These are phyloP conservation scores for Cryptosporidium ubiquitum DNA, from an alignment of 169 alveolate species.

Conservation along the genomic window DNA sequence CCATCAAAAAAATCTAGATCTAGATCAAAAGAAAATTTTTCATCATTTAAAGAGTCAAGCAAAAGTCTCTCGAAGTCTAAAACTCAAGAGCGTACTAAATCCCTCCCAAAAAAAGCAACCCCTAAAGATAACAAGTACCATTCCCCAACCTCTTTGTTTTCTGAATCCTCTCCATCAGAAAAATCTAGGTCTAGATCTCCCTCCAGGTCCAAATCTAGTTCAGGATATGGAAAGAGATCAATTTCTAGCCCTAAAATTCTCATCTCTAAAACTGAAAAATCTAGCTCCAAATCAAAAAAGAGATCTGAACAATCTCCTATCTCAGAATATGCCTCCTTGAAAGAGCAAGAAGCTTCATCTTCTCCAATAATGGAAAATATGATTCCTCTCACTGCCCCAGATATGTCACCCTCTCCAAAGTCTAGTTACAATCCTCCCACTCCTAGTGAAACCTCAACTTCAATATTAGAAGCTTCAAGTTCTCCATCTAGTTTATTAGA, in stretches of 20 bases:
- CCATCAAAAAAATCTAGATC: neutral
- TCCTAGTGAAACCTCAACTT: neutral
- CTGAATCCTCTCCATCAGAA: neutral
- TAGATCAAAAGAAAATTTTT: neutral
- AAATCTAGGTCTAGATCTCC: neutral
- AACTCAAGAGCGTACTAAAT: neutral
- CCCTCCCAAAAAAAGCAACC: neutral
- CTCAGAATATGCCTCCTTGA: neutral
- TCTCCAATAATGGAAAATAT: neutral
- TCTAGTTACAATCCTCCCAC: neutral
- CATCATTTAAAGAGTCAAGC: neutral
- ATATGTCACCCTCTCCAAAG: neutral
- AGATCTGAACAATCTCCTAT: neutral
- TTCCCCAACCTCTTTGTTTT: neutral
- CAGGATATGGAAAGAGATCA: neutral
- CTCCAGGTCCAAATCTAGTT: neutral
- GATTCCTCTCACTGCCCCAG: constrained; percentile 3
- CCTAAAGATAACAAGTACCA: neutral
- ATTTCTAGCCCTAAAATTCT: neutral
- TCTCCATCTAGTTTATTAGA: neutral
- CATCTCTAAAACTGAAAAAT: neutral
- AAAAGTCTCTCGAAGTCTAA: neutral
- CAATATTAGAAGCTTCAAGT: neutral
- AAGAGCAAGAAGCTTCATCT: neutral
- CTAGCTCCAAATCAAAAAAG: neutral